Percentiles rank a stretch among this genome's conserved stretches.
Evolutionary conservation across 148 eudicot genomes (phyloP).

Genomic region (Cornus suecica): DNA sequence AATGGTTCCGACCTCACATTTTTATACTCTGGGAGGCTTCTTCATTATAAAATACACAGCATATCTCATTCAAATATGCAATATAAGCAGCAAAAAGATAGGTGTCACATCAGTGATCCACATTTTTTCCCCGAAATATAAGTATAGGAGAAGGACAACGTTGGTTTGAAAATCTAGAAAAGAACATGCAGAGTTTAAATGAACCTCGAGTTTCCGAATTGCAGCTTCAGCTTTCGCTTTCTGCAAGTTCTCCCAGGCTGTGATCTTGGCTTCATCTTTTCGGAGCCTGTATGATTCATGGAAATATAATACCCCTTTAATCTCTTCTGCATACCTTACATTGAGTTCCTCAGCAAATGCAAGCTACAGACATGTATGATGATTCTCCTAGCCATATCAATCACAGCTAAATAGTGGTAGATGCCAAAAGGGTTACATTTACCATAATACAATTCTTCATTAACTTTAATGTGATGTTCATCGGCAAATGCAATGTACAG

Average conservation of each 20-base stretch:
- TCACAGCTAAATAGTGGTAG: too few relatives aligned
- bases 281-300: constrained; percentile 39
- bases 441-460: too few relatives aligned
- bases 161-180: background rate
- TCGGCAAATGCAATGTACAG: background rate
- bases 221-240: constrained; percentile 91
- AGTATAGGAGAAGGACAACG: background rate
- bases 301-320: background rate
- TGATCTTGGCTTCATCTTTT: constrained; percentile 71
- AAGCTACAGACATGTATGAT: background rate
- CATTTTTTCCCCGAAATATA: background rate
- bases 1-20: background rate
- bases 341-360: background rate
- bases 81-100: background rate
- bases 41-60: background rate
- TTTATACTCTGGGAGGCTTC: background rate
- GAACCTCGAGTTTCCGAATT: constrained; percentile 74
- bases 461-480: too few relatives aligned
- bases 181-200: background rate
- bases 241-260: constrained; percentile 89
- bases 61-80: background rate
- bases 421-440: too few relatives aligned
- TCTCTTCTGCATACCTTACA: background rate
- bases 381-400: too few relatives aligned
- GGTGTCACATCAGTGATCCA: background rate